These are phyloP conservation scores for Erythrophleum ivorense DNA, from an alignment of 331 rosid species.

Conservation along the genomic window DNA sequence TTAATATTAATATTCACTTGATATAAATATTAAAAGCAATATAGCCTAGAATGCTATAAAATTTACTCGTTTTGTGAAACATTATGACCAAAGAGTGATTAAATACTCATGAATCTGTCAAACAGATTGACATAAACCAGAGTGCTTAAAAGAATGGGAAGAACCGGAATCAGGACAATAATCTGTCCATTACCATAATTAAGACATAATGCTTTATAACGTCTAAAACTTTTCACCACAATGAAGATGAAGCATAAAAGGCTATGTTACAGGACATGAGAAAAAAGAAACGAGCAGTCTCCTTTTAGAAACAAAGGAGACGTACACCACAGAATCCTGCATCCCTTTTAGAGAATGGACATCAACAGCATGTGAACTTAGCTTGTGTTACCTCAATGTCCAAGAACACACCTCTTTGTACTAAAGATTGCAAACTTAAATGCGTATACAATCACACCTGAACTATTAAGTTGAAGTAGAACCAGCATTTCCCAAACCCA, in stretches of 20 bases:
- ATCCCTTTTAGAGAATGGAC: not conserved
- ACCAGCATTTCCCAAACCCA: conserved; percentile 59
- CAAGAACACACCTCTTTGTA: not conserved
- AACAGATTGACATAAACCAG: not conserved
- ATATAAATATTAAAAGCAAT: too few species aligned
- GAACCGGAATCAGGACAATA: too few species aligned
- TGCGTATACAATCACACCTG: not conserved
- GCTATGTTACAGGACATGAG: not conserved
- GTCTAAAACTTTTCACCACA: conserved; percentile 19
- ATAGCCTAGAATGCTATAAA: too few species aligned
- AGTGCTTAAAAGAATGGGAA: too few species aligned
- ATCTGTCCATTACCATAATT: not conserved
- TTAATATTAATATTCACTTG: too few species aligned
- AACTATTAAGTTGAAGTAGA: conserved; percentile 52
- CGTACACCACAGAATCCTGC: not conserved
- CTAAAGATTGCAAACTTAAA: not conserved
- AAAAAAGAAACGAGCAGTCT: not conserved
- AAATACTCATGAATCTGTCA: not conserved
- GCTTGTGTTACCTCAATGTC: conserved; percentile 1
- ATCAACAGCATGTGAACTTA: not conserved
- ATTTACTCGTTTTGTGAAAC: not conserved
- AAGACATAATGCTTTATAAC: not conserved
- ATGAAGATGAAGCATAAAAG: conserved; percentile 15
- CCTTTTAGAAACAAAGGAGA: not conserved
- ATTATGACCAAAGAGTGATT: not conserved